Percentiles rank a stretch among this genome's conserved stretches.
Conservation (phyloP, 352 stramenopile genomes). For the Pythium periplocum region DNA sequence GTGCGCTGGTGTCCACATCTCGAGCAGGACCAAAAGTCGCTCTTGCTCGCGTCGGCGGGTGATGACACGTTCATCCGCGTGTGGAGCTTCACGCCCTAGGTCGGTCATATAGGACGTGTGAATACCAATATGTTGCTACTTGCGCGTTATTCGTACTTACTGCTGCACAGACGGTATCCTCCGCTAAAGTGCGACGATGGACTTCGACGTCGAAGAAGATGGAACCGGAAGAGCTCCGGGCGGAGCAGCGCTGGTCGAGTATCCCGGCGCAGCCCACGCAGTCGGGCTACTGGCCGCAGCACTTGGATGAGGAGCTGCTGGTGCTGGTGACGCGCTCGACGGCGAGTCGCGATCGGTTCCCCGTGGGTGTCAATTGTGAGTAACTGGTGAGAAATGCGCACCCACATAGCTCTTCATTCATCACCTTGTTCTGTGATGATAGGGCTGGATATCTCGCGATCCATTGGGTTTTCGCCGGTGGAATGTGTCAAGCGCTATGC, state of each 20-base stretch:
- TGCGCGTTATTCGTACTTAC: slow-evolving; percentile 2
- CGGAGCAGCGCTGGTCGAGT: slow-evolving; percentile 64
- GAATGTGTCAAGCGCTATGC: slow-evolving; percentile 83
- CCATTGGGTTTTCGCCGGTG: slow-evolving; percentile 51
- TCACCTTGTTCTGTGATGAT: slow-evolving; percentile 1
- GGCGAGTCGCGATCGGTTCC: slow-evolving; percentile 70
- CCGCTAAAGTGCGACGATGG: too few relatives aligned
- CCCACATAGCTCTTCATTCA: background rate
- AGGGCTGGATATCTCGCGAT: slow-evolving; percentile 69
- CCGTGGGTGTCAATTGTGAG: slow-evolving; percentile 80
- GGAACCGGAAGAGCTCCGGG: slow-evolving; percentile 44
- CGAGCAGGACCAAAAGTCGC: slow-evolving; percentile 21
- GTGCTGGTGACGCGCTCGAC: slow-evolving; percentile 62
- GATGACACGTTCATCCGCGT: slow-evolving; percentile 65
- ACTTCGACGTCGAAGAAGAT: slow-evolving; percentile 8
- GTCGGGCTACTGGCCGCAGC: slow-evolving; percentile 34
- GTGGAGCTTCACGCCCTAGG: slow-evolving; percentile 50
- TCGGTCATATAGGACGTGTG: slow-evolving; percentile 9
- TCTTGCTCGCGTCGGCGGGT: slow-evolving; percentile 60
- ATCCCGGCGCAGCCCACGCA: slow-evolving; percentile 30
- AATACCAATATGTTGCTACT: background rate
- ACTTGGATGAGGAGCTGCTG: slow-evolving; percentile 56
- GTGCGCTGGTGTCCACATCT: slow-evolving; percentile 63
- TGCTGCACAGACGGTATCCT: background rate
- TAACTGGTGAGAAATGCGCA: too few relatives aligned